Conservation (phyloP, 2,329 filamentous ascomycete genomes). For the Penicillium sp. region DNA sequence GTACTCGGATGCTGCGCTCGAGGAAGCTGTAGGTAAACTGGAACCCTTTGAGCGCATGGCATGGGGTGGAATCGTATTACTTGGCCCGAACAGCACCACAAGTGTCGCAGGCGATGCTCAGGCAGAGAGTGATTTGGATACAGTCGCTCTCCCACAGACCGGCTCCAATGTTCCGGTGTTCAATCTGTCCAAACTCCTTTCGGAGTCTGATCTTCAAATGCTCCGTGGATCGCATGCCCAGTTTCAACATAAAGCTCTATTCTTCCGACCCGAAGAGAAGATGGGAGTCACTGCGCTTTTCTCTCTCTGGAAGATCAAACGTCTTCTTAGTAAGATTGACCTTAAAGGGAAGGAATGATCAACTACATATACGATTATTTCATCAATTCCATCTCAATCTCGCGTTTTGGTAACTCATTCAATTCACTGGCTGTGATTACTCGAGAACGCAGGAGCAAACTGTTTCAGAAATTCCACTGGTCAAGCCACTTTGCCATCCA, state of each 20-base stretch:
- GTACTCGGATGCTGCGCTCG: constrained; percentile 21
- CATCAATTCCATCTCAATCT: neutral
- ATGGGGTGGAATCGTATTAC: constrained; percentile 32
- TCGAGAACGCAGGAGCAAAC: too few species aligned
- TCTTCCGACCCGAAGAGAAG: constrained; percentile 35
- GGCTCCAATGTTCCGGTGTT: constrained; percentile 39
- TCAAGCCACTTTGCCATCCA: too few species aligned
- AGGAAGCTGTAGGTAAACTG: constrained; percentile 21
- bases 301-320: constrained; percentile 43
- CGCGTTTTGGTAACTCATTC: too few species aligned
- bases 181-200: constrained; percentile 36
- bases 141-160: constrained; percentile 31
- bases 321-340: constrained; percentile 22
- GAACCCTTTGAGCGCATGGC: constrained; percentile 30
- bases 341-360: neutral
- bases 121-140: constrained; percentile 20
- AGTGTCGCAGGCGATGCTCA: neutral
- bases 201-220: constrained; percentile 29
- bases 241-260: constrained; percentile 37
- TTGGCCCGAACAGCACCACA: neutral
- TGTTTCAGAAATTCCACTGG: too few species aligned
- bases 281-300: constrained; percentile 34
- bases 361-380: neutral
- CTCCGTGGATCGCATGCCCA: constrained; percentile 29
- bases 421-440: too few species aligned